Conservation (phyloP, 495 filamentous ascomycete species). For the Aspergillus taichungensis region DNA sequence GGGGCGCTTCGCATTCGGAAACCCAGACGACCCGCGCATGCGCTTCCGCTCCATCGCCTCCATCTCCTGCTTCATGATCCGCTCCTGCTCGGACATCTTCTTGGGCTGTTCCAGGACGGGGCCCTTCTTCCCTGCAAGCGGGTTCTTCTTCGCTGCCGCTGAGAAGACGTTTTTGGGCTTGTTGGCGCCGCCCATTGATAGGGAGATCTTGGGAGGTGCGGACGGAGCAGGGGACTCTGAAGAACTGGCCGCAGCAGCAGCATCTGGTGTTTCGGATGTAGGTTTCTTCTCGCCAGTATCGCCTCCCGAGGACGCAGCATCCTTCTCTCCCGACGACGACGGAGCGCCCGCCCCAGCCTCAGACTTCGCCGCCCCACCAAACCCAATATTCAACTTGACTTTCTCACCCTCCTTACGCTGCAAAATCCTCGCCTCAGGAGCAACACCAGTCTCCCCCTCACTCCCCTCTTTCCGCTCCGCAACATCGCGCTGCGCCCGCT, state of each 20-base stretch:
- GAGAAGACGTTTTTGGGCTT: constrained; percentile 79
- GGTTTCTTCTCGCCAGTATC: neutral
- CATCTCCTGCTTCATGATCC: constrained; percentile 81
- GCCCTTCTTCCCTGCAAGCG: constrained; percentile 53
- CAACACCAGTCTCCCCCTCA: constrained; percentile 28
- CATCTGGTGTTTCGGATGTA: constrained; percentile 11
- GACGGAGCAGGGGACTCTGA: constrained; percentile 14
- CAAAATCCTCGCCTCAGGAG: constrained; percentile 37
- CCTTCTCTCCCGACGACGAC: constrained; percentile 7
- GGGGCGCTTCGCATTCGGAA: constrained; percentile 28
- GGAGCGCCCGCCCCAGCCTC: constrained; percentile 16
- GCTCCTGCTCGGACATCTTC: constrained; percentile 77
- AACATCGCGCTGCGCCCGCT: constrained; percentile 61
- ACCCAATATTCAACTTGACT: constrained; percentile 66
- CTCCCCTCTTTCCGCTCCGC: constrained; percentile 45
- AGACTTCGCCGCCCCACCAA: constrained; percentile 23
- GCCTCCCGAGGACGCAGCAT: neutral
- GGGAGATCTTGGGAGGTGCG: constrained; percentile 32
- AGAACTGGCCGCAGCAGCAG: neutral
- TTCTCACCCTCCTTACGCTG: constrained; percentile 73
- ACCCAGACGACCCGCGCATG: constrained; percentile 21
- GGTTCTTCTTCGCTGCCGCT: constrained; percentile 54
- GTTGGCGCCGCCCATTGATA: constrained; percentile 49
- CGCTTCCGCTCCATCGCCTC: constrained; percentile 63
- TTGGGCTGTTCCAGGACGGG: constrained; percentile 55